Evolutionary conservation across 306 rosid species (phyloP), one percentile per base, ranked within the genome.

Genomic region (Cucumis hystrix): DNA sequence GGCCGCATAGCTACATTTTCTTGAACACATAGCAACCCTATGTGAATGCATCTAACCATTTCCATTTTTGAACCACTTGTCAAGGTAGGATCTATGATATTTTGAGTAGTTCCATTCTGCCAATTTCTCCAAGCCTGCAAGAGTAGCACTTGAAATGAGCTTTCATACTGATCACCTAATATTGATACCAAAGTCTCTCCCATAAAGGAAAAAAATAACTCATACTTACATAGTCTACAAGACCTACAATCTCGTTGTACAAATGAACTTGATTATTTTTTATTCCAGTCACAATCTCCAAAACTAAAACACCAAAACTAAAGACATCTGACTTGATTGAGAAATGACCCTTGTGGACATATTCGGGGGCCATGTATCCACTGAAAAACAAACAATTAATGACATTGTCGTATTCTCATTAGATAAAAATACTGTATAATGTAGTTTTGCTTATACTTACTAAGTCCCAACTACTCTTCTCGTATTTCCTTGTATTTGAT

Each of bases 281-380:
- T 0, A 75, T 68, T 28, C 93, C 87, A 6, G 83, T 75, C 4
- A 89, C 16, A 10, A 89, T 89, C 60, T 89, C 92, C 41, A 90
- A 78, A 69, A 88, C 21, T 7, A 90, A 23, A 15, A 88, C 83
- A 0, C 91, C 89, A 49, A 88, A 87, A 25, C 93, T 83, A 18
- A 77, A 91, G 0, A 88, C 85, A 37, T 88, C 88, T 0, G 90
- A 91, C 21, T 87, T 85, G 0, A 76, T 33, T 9, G 89, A 91
- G 58, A 80, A 83, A 2, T 83, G 80, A 39, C 91, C 89, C 70
- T 74, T 10, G 8, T 39, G 41, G 9, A 28, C 83, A 28, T 91
- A 91, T 8, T 91, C 91, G 0, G 91, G 93, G 23, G 96, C 84
- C 96, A 89, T 89, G 28, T 87, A 91, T 23, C 93, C 90, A 23